Base-by-base conservation (phyloP, 139 green algal species). In the Chlorella sp. region DNA sequence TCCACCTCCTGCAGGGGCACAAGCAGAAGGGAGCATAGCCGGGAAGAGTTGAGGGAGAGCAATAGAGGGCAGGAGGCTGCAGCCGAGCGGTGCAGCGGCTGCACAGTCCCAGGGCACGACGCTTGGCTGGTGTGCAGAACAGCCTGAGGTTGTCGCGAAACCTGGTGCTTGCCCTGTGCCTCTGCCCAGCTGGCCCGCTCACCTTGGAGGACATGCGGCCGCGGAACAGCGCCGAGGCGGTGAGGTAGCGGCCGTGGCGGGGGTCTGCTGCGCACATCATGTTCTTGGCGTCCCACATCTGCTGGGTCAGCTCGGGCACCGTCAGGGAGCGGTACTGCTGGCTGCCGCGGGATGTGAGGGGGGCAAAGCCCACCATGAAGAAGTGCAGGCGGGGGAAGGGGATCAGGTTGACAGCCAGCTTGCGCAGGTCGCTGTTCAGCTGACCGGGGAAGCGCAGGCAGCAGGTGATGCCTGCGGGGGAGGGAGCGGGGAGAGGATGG, bases 241-340 rank as follows among this genome's bases (percentile, higher is more conserved):
- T 99, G 69, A 99, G 95, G 95, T 99, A 99, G 85, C 98, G 96
- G 69, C 98, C 98, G 91, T 99, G 98, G 87, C 98, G 95, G 26
- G 98, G 98, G 93, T 99, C 98, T 57, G 98, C 98, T 30, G 98
- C 98, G 93, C 98, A 99, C 98, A 99, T 99, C 98, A 99, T 99
- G 97, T 99, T 99, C 95, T 99, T 99, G 86, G 98, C 97, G 88
- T 99, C 98, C 97, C 97, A 99, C 98, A 99, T 99, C 95, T 99
- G 97, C 96, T 99, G 97, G 60, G 98, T 99, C 71, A 99, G 95
- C 95, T 99, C 98, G n/a, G 98, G 98, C n/a, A 99, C 98, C 15
- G 97, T 98, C 42, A 99, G 94, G 60, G 91, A 96, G 64, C 97
- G 95, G 93, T 99, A 99, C 93, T 99, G 97, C 96, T 99, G 97